These are phyloP conservation scores for Yarrowia sp. DNA, from an alignment of 805 yeast genomes.

Conservation along the genomic window DNA sequence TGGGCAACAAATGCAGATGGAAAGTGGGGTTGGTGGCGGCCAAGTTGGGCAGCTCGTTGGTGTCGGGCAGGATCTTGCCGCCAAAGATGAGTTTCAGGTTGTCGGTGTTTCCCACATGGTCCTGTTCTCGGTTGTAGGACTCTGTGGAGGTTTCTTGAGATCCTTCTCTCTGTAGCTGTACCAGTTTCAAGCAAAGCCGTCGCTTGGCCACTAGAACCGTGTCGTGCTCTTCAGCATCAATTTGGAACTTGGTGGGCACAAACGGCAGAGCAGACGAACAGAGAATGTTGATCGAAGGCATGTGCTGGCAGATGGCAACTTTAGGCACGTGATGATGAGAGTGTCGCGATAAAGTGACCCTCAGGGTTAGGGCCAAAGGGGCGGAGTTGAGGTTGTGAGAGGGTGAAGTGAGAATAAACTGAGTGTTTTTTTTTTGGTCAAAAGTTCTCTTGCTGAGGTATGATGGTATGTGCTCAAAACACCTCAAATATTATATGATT, in stretches of 20 bases:
- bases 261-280: slow-evolving; percentile 23
- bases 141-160: slow-evolving; percentile 12
- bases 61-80: slow-evolving; percentile 10
- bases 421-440: too few species aligned
- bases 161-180: not conserved
- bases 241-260: slow-evolving; percentile 22
- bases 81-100: slow-evolving; percentile 21
- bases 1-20: slow-evolving; percentile 8
- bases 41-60: not conserved
- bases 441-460: too few species aligned
- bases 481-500: too few species aligned
- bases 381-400: not conserved
- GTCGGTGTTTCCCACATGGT: not conserved
- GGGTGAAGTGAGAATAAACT: not conserved
- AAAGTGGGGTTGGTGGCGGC: slow-evolving; percentile 14
- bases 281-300: slow-evolving; percentile 23
- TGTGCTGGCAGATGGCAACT: slow-evolving; percentile 23
- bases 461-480: too few species aligned
- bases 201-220: slow-evolving; percentile 11
- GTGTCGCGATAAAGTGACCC: not conserved
- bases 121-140: slow-evolving; percentile 15
- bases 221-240: not conserved
- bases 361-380: not conserved
- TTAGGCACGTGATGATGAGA: slow-evolving; percentile 1
- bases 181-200: slow-evolving; percentile 9